Conservation (phyloP, 2,329 filamentous ascomycete genomes). For the Helotiales sp. region DNA sequence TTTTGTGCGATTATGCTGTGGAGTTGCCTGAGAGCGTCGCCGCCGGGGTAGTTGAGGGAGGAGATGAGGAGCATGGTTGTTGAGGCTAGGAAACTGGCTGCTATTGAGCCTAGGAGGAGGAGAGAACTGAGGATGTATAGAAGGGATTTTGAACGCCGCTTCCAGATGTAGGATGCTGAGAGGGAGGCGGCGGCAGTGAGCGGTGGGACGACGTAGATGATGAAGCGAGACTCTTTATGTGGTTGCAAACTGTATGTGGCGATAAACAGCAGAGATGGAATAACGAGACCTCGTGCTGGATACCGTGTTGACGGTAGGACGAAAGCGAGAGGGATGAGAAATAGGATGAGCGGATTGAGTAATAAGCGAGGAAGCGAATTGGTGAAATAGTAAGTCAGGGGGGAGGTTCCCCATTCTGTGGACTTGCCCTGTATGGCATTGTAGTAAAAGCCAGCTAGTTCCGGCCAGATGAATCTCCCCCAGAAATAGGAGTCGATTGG, state of each 20-base stretch:
- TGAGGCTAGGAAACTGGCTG: conserved; percentile 64
- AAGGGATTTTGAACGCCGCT: conserved; percentile 64
- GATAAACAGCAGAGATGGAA: conserved; percentile 75
- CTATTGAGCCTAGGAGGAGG: conserved; percentile 62
- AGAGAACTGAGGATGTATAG: conserved; percentile 60
- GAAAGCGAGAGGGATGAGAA: conserved; percentile 61
- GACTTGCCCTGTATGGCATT: conserved; percentile 86
- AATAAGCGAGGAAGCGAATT: conserved; percentile 83
- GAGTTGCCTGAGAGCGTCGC: conserved; percentile 70
- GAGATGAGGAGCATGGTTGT: conserved; percentile 76
- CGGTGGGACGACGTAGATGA: conserved; percentile 84
- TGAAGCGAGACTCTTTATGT: conserved; percentile 96
- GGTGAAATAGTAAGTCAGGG: conserved; percentile 85
- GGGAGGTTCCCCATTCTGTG: conserved; percentile 84
- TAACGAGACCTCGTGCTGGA: conserved; percentile 55
- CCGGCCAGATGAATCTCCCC: conserved; percentile 87
- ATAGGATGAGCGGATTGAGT: conserved; percentile 72
- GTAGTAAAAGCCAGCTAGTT: conserved; percentile 86
- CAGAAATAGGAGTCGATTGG: conserved; percentile 92
- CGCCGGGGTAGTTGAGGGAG: conserved; percentile 92
- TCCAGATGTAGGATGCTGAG: conserved; percentile 73
- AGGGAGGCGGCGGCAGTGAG: conserved; percentile 79
- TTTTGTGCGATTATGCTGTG: conserved; percentile 42
- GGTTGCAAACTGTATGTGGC: conserved; percentile 84
- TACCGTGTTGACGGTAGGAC: conserved; percentile 51